Evolutionary conservation across 176 grass and related monocot species (phyloP), one percentile per base, ranked within the genome.

Genomic region (Raddia distichophylla): DNA sequence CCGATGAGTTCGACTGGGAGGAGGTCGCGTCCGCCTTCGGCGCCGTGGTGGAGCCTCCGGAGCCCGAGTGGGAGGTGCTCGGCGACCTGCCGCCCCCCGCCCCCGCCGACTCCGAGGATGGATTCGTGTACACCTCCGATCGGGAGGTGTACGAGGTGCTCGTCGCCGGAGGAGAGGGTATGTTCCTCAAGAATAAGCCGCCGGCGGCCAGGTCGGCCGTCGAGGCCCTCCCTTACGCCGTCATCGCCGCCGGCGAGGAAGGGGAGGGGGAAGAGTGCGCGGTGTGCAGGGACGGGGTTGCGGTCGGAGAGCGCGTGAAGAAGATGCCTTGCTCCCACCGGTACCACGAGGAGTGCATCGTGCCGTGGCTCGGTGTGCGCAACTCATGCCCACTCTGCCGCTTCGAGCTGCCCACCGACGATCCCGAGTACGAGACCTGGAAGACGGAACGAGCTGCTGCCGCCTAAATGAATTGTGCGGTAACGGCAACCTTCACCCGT

Each of bases 351-450:
- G 92, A 93, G 5, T 98, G 95, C 86, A 95, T 98, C 83, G 37
- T 95, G 10, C 92, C 88, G 5, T 98, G 95, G 95, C 88, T 98
- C 27, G 78, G 87, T 57, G 89, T 95, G 75, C 88, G 90, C 74
- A 98, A 98, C 80, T 93, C 95, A 22, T 98, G 95, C 84, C 95
- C 95, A 7, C 89, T 98, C 11, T 98, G 95, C 86, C 90, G 95
- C 12, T 92, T 91, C 60, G 95, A 98, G 82, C 83, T 98, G 58
- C 92, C 86, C 0, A 98, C 95, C 1, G 95, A 98, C 44, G 93
- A 98, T 69, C 84, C 84, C 4, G 89, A 90, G 67, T 98, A 98
- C 34, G 95, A 98, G 81, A 50, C 64, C 76, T 90, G 91, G 94
- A 97, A 85, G 60, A 86, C 85, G 1, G 40, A 54, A 11, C 81